A percentile compares a stretch with the other conserved stretches of the same genome.
Evolutionary conservation across 345 rosid genomes (phyloP).

Genomic region (Lepidium sativum): DNA sequence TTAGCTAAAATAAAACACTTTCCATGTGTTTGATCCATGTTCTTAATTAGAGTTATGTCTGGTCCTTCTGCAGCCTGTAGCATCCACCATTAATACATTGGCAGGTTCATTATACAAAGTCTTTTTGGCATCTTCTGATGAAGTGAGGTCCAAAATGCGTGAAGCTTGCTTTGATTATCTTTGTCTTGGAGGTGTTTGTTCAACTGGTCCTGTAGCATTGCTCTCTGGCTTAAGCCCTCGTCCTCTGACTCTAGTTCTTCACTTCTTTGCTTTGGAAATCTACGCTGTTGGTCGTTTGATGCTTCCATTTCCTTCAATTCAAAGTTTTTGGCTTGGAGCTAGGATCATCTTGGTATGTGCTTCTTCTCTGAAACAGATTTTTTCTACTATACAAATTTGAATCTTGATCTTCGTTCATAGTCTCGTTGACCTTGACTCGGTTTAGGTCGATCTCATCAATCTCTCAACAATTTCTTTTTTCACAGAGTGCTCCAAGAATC

Average conservation of each 20-base stretch:
- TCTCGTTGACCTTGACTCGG: too few species aligned
- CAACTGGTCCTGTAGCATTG: conserved; percentile 30
- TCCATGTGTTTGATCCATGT: background rate
- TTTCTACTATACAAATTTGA: background rate
- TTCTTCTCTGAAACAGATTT: background rate
- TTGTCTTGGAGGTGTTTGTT: conserved; percentile 30
- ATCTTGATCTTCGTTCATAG: background rate
- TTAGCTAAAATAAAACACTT: background rate
- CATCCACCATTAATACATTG: conserved; percentile 37
- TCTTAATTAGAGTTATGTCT: background rate
- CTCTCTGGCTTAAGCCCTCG: conserved; percentile 34
- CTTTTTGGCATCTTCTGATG: conserved; percentile 23
- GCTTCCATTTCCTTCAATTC: conserved; percentile 29
- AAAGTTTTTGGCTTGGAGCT: conserved; percentile 28
- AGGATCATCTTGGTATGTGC: conserved; percentile 23
- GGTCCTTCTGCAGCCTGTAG: conserved; percentile 23
- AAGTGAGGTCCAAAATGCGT: conserved; percentile 25
- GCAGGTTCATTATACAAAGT: conserved; percentile 27
- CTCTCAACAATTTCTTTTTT: background rate
- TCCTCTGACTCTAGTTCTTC: conserved; percentile 25
- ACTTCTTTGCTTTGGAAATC: conserved; percentile 30
- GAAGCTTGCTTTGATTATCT: conserved; percentile 34
- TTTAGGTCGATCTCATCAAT: too few species aligned
- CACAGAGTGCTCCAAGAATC: conserved; percentile 39
- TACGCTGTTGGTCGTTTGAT: conserved; percentile 26